A percentile compares a stretch with the other conserved stretches of the same genome.
phyloP scores from a whole-genome alignment of 257 asterid species.

The Thymus quinquecostatus region DNA sequence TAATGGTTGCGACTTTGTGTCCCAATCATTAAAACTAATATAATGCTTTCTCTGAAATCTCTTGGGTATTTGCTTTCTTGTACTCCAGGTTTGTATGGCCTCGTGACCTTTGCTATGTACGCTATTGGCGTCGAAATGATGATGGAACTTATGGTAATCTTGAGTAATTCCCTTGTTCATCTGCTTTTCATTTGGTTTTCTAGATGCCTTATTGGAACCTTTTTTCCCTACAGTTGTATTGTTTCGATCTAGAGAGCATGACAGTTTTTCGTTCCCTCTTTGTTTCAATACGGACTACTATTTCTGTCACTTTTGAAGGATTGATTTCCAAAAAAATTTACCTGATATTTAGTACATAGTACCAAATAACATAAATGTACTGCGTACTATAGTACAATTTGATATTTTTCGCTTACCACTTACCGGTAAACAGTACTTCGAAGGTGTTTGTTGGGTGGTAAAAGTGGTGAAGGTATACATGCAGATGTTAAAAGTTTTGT shows the following conservation, averaged over 20 bases:
- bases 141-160: conserved; percentile 96
- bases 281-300: no score
- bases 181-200: conserved; percentile 20
- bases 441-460: no score
- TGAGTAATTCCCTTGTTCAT: conserved; percentile 29
- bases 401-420: no score
- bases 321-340: no score
- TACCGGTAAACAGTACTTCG: no score
- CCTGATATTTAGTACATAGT: no score
- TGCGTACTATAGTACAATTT: no score
- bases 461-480: no score
- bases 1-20: conserved; percentile 18
- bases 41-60: conserved; percentile 2
- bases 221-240: conserved; percentile 74
- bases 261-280: conserved; percentile 33
- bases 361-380: no score
- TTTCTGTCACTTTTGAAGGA: no score
- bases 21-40: conserved; percentile 18
- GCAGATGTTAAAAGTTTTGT: no score
- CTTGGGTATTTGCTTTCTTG: conserved; percentile 14
- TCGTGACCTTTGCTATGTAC: conserved; percentile 48
- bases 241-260: conserved; percentile 94
- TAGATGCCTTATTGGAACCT: conserved; percentile 16
- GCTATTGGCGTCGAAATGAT: conserved; percentile 97
- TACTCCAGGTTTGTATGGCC: conserved; percentile 90